Conservation (phyloP, 2,329 filamentous ascomycete genomes). For the Ascosphaera aggregata region DNA sequence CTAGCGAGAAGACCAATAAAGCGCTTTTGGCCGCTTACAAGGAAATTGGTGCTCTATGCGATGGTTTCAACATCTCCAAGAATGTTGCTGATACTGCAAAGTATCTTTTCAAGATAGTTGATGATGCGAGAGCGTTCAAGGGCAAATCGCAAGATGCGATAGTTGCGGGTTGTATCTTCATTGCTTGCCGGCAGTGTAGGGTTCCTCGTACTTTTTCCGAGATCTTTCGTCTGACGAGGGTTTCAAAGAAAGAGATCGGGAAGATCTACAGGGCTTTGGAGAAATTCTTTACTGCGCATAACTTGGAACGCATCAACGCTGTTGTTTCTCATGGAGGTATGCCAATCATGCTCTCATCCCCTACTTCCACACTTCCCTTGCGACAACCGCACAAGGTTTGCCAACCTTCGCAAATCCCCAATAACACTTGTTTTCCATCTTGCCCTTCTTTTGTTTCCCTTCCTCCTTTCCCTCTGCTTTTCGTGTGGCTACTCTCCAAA, state of each 20-base stretch:
- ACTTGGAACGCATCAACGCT: constrained; percentile 30
- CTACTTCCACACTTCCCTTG: neutral
- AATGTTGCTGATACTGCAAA: constrained; percentile 76
- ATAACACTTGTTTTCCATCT: neutral
- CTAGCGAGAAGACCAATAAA: constrained; percentile 65
- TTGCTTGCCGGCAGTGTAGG: constrained; percentile 76
- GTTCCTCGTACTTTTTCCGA: constrained; percentile 82
- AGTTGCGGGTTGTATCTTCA: constrained; percentile 92
- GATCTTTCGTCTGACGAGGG: constrained; percentile 78
- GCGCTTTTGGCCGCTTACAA: constrained; percentile 59
- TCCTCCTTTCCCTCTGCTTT: neutral
- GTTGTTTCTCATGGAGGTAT: constrained; percentile 32
- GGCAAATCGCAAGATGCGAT: constrained; percentile 86
- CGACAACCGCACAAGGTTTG: too few species aligned
- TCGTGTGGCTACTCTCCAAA: neutral
- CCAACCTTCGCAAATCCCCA: too few species aligned
- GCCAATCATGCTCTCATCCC: constrained; percentile 5
- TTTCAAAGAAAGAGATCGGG: constrained; percentile 94
- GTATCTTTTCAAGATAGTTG: constrained; percentile 83
- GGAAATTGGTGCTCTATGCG: constrained; percentile 70
- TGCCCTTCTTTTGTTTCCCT: constrained; percentile 5
- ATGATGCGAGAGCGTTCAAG: constrained; percentile 84
- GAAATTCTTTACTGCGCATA: constrained; percentile 58
- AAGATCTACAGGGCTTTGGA: constrained; percentile 86
- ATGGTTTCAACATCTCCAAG: constrained; percentile 58